Evolutionary conservation across 495 filamentous ascomycete genomes (phyloP).

Genomic region (Hypoxylon fragiforme): DNA sequence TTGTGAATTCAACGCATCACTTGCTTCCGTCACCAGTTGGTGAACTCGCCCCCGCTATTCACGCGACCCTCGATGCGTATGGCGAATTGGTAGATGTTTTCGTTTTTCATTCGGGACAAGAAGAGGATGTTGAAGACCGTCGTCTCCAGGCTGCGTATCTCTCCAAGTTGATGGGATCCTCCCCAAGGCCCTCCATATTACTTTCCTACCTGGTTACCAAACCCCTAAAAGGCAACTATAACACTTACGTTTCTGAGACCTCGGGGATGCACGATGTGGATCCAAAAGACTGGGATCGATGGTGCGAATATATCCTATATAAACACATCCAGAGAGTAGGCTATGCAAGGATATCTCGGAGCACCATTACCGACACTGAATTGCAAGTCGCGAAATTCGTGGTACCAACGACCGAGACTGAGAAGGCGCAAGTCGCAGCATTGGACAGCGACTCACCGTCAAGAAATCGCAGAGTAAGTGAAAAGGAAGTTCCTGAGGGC

Average conservation of each 20-base stretch:
- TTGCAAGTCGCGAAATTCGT: slow-evolving; percentile 97
- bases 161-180: slow-evolving; percentile 82
- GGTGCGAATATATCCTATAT: slow-evolving; percentile 99
- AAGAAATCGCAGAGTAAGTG: slow-evolving; percentile 51
- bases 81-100: slow-evolving; percentile 89
- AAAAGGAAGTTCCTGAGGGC: slow-evolving; percentile 71
- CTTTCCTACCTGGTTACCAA: slow-evolving; percentile 91
- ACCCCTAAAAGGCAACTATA: slow-evolving; percentile 92
- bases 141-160: slow-evolving; percentile 87
- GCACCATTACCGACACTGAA: slow-evolving; percentile 96
- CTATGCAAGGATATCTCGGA: slow-evolving; percentile 85
- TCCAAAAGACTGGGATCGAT: slow-evolving; percentile 89
- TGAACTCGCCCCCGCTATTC: slow-evolving; percentile 93
- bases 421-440: slow-evolving; percentile 52
- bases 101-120: slow-evolving; percentile 98
- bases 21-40: slow-evolving; percentile 90
- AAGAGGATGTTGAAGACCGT: slow-evolving; percentile 94
- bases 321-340: slow-evolving; percentile 84
- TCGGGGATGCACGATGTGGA: slow-evolving; percentile 97
- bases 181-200: slow-evolving; percentile 78
- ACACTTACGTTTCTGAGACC: slow-evolving; percentile 84
- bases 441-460: slow-evolving; percentile 28
- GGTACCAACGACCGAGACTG: slow-evolving; percentile 69
- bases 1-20: slow-evolving; percentile 95
- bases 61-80: slow-evolving; percentile 92